Evolutionary conservation across 106 monocot species (phyloP).

Genomic region (Amphibolis antarctica): DNA sequence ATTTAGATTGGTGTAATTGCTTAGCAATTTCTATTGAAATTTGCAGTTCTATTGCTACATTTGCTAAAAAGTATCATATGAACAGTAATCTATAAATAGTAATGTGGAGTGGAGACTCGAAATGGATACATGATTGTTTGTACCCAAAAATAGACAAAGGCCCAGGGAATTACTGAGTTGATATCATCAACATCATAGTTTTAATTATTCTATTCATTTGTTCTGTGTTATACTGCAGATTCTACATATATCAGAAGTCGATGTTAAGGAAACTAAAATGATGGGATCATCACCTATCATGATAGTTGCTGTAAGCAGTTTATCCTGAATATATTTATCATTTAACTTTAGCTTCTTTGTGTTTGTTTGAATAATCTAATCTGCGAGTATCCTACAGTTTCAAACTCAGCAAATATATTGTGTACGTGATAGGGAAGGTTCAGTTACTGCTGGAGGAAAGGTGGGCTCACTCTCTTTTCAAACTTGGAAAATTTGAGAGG

Average conservation of each 20-base stretch:
- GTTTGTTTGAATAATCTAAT: neutral
- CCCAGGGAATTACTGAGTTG: no score
- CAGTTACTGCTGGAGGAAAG: constrained; percentile 74
- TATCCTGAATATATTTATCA: constrained; percentile 6
- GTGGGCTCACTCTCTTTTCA: no score
- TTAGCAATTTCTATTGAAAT: no score
- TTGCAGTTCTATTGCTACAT: no score
- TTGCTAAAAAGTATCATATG: no score
- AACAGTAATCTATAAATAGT: no score
- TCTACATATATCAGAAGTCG: constrained; percentile 84
- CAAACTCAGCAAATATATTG: constrained; percentile 98
- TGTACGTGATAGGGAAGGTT: constrained; percentile 64
- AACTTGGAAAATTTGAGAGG: no score
- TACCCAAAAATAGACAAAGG: no score
- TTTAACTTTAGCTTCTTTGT: neutral
- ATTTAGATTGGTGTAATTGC: no score
- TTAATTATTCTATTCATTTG: no score
- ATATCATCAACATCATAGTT: neutral
- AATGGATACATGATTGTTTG: no score
- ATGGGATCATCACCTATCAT: constrained; percentile 89
- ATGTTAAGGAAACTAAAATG: constrained; percentile 93
- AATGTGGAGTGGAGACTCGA: no score
- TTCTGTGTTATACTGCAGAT: constrained; percentile 44
- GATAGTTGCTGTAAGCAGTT: constrained; percentile 52
- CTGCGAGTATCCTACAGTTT: constrained; percentile 39